Conservation (phyloP, 2,329 filamentous ascomycete genomes). For the Colletotrichum truncatum region DNA sequence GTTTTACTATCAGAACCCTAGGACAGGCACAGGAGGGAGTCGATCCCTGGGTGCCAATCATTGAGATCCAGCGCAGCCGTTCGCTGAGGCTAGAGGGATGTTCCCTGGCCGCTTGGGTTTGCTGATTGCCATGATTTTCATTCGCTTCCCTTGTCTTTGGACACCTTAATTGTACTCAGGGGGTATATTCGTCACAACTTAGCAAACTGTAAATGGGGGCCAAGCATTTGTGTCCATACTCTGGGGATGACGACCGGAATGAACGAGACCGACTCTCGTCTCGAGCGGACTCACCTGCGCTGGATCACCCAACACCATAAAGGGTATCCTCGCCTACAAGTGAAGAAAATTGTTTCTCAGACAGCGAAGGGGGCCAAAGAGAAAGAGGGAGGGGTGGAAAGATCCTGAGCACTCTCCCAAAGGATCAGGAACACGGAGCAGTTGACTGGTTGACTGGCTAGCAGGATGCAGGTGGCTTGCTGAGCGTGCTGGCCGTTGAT, state of each 20-base stretch:
- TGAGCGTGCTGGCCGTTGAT: conserved; percentile 7
- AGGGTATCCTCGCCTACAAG: background rate
- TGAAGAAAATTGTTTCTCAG: background rate
- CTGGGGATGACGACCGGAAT: conserved; percentile 10
- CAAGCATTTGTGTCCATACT: background rate
- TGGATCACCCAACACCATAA: no score
- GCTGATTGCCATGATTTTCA: conserved; percentile 26
- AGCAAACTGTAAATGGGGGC: background rate
- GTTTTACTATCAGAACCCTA: conserved; percentile 17
- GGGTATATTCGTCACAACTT: background rate
- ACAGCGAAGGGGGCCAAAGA: no score
- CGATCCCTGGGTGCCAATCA: conserved; percentile 24
- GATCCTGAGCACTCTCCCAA: no score
- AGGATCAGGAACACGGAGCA: background rate
- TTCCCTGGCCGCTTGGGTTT: conserved; percentile 5
- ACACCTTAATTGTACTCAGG: conserved; percentile 18
- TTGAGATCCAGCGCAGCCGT: conserved; percentile 4
- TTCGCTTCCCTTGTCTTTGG: conserved; percentile 10
- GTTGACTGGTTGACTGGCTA: conserved; percentile 1
- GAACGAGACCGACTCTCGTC: no score
- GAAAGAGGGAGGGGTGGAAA: no score
- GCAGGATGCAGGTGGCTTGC: background rate
- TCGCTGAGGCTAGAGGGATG: conserved; percentile 22
- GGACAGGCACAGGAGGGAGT: conserved; percentile 6
- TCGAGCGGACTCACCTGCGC: background rate